Percentiles rank a stretch among this genome's conserved stretches.
These are phyloP conservation scores for Phyllosticta paracitricarpa DNA, from an alignment of 2,329 filamentous ascomycete genomes.

Conservation along the genomic window DNA sequence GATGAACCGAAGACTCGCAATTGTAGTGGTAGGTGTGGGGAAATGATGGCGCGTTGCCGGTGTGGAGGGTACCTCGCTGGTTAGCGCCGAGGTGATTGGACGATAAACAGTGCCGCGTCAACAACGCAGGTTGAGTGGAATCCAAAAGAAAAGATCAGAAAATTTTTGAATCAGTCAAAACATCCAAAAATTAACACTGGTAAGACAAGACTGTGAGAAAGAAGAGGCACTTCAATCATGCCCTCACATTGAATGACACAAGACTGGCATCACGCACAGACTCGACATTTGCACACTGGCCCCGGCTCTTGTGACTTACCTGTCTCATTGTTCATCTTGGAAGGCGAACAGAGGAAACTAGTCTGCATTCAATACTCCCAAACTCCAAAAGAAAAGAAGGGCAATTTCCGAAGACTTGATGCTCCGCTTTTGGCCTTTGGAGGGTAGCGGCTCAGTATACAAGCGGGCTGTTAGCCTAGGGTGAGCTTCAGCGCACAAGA, in stretches of 20 bases:
- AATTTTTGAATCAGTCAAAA: not conserved
- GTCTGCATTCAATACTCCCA: no score
- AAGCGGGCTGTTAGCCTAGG: no score
- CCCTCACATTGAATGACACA: not conserved
- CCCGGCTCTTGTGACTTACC: not conserved
- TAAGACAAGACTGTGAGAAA: not conserved
- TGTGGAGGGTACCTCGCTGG: not conserved
- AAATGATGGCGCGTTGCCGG: not conserved
- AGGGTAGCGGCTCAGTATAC: no score
- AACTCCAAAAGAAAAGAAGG: no score
- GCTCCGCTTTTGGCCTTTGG: no score
- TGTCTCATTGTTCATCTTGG: not conserved
- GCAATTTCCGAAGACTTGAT: no score
- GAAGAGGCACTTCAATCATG: not conserved
- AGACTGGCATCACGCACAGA: not conserved
- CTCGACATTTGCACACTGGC: no score
- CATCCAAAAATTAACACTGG: not conserved
- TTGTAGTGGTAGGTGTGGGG: not conserved
- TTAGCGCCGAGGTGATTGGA: not conserved
- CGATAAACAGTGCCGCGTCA: not conserved
- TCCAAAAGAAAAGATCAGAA: not conserved
- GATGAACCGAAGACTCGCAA: not conserved
- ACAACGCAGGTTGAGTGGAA: not conserved
- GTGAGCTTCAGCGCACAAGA: no score
- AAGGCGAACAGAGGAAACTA: not conserved